Percentiles rank a stretch among this genome's conserved stretches.
Conservation (phyloP, 176 grass and related monocot genomes). For the Olyra latifolia region DNA sequence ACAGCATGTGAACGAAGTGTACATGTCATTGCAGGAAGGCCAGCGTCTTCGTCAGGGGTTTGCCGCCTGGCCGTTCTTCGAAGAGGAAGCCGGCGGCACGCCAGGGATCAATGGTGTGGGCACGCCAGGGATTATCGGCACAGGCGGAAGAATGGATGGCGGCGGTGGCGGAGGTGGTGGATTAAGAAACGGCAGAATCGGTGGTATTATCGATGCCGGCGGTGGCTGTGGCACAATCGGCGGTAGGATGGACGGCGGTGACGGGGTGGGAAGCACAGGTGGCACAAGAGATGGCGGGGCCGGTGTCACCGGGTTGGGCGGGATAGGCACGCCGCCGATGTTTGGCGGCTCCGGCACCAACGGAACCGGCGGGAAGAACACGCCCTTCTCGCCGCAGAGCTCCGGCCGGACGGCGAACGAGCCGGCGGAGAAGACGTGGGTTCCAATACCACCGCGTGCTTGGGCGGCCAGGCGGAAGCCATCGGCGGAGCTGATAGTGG, state of each 20-base stretch:
- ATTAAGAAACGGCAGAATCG: conserved; percentile 22
- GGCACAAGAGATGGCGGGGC: conserved; percentile 46
- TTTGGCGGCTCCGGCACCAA: conserved; percentile 49
- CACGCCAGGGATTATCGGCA: conserved; percentile 17
- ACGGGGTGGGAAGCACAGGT: conserved; percentile 33
- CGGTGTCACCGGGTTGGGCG: conserved; percentile 48
- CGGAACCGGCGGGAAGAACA: conserved; percentile 48
- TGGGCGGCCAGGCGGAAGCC: background rate
- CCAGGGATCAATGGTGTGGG: conserved; percentile 23
- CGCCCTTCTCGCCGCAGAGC: conserved; percentile 23
- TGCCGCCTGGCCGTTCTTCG: background rate
- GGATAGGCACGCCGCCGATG: conserved; percentile 53
- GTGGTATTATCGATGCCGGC: conserved; percentile 34
- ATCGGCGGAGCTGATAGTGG: background rate
- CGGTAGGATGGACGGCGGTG: conserved; percentile 45
- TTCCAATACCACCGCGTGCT: background rate
- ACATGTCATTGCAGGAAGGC: background rate
- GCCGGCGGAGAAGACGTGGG: conserved; percentile 14
- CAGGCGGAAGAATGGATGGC: conserved; percentile 27
- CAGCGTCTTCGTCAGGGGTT: conserved; percentile 7
- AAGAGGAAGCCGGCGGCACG: conserved; percentile 31
- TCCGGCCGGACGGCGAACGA: conserved; percentile 10
- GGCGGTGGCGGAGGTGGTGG: conserved; percentile 33
- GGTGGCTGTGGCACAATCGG: conserved; percentile 46
- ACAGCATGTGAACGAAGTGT: background rate